Conservation (phyloP, 2,329 filamentous ascomycete species). For the Exophiala xenobiotica region DNA sequence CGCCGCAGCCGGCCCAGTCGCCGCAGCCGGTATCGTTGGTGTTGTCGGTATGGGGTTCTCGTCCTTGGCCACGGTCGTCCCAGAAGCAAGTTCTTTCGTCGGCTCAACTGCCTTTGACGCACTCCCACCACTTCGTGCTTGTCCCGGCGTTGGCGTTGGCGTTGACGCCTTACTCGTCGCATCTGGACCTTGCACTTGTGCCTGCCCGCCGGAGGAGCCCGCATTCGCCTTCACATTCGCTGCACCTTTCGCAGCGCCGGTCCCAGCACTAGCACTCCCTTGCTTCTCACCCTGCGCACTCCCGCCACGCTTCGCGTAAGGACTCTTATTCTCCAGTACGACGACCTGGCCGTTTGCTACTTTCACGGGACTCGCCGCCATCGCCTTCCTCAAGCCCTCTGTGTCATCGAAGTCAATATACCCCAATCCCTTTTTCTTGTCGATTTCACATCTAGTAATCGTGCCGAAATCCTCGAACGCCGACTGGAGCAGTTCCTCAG, state of each 20-base stretch:
- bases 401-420: constrained; percentile 84
- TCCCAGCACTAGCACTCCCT: constrained; percentile 4
- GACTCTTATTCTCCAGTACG: constrained; percentile 71
- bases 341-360: constrained; percentile 85
- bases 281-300: constrained; percentile 5
- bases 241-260: constrained; percentile 8
- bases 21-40: constrained; percentile 2
- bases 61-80: constrained; percentile 7
- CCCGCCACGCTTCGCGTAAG: constrained; percentile 18
- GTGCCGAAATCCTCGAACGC: constrained; percentile 72
- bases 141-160: too few species aligned
- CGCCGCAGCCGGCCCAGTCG: constrained; percentile 6
- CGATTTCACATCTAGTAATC: constrained; percentile 81
- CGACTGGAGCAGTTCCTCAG: constrained; percentile 72
- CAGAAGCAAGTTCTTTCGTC: constrained; percentile 7
- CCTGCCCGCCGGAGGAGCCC: too few species aligned
- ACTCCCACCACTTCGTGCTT: too few species aligned
- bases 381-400: constrained; percentile 71
- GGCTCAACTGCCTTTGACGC: not conserved
- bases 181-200: too few species aligned
- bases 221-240: too few species aligned
- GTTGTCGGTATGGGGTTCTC: not conserved
- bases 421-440: constrained; percentile 91
- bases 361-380: constrained; percentile 75
- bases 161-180: too few species aligned